Conservation (phyloP, 2,329 filamentous ascomycete species). For the Dendryphion nanum region DNA sequence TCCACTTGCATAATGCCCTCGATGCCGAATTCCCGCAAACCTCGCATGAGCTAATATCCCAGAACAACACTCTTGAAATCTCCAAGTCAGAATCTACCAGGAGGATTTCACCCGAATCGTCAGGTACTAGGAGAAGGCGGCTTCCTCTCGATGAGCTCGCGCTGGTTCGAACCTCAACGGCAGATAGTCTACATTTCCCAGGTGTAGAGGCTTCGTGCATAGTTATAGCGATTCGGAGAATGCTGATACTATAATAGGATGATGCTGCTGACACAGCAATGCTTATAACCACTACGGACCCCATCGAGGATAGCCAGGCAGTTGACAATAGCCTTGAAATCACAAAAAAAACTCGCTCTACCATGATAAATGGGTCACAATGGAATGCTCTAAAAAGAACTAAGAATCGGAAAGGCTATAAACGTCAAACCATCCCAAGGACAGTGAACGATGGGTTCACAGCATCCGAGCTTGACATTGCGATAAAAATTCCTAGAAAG, state of each 20-base stretch:
- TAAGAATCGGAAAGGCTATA: not conserved
- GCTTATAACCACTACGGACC: conserved; percentile 15
- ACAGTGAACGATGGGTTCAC: conserved; percentile 3
- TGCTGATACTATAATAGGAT: conserved; percentile 12
- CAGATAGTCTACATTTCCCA: conserved; percentile 22
- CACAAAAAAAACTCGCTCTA: not conserved
- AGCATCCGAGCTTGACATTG: conserved; percentile 1
- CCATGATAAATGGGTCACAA: not conserved
- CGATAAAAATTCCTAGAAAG: too few relatives aligned
- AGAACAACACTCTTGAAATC: not conserved
- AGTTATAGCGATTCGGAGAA: not conserved
- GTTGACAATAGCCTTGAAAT: too few relatives aligned
- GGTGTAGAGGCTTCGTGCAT: conserved; percentile 14
- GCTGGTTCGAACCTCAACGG: conserved; percentile 25
- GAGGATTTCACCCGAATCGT: not conserved
- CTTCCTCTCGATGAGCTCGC: conserved; percentile 26
- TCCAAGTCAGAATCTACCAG: conserved; percentile 1
- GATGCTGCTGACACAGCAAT: conserved; percentile 3
- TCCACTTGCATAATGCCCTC: too few relatives aligned
- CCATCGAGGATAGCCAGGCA: conserved; percentile 26
- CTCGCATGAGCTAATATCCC: not conserved
- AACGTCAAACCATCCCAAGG: not conserved
- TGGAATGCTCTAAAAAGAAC: too few relatives aligned
- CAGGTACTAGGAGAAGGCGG: conserved; percentile 17
- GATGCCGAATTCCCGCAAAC: not conserved